A percentile compares a stretch with the other conserved stretches of the same genome.
These are phyloP conservation scores for Thermomucor indicae-seudaticae DNA, from an alignment of 371 early-diverging fungal genomes.

Conservation along the genomic window DNA sequence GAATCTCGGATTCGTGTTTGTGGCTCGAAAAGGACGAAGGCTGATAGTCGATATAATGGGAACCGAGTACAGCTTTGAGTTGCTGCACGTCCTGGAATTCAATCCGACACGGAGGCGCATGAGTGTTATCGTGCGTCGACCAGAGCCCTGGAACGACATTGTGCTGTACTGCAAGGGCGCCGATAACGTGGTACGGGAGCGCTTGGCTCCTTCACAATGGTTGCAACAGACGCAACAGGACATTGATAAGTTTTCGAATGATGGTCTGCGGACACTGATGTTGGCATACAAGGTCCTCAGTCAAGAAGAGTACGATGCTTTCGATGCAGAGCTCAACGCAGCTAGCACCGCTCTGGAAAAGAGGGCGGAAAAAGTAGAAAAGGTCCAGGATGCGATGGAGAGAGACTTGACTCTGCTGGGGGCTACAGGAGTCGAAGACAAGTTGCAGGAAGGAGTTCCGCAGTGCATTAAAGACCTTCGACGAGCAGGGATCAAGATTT, in stretches of 20 bases:
- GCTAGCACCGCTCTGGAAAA: slow-evolving; percentile 74
- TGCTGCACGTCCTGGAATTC: slow-evolving; percentile 86
- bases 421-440: slow-evolving; percentile 98
- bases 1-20: slow-evolving; percentile 83
- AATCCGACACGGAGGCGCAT: slow-evolving; percentile 93
- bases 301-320: slow-evolving; percentile 65
- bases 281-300: slow-evolving; percentile 72
- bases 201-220: slow-evolving; percentile 51
- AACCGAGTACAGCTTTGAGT: slow-evolving; percentile 55
- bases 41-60: slow-evolving; percentile 70
- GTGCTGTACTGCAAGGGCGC: slow-evolving; percentile 95
- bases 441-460: slow-evolving; percentile 94
- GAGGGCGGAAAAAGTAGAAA: slow-evolving; percentile 70
- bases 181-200: slow-evolving; percentile 87
- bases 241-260: slow-evolving; percentile 73
- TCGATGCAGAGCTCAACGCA: slow-evolving; percentile 60
- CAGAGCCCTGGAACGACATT: slow-evolving; percentile 75
- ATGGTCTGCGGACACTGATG: slow-evolving; percentile 88
- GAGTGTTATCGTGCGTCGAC: slow-evolving; percentile 83
- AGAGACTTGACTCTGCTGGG: slow-evolving; percentile 79
- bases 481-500: slow-evolving; percentile 93
- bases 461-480: slow-evolving; percentile 84
- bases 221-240: slow-evolving; percentile 57
- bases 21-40: slow-evolving; percentile 29
- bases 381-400: slow-evolving; percentile 77